These are phyloP conservation scores for Musa schizocarpa DNA, from an alignment of 176 grass and related monocot species.

Conservation along the genomic window DNA sequence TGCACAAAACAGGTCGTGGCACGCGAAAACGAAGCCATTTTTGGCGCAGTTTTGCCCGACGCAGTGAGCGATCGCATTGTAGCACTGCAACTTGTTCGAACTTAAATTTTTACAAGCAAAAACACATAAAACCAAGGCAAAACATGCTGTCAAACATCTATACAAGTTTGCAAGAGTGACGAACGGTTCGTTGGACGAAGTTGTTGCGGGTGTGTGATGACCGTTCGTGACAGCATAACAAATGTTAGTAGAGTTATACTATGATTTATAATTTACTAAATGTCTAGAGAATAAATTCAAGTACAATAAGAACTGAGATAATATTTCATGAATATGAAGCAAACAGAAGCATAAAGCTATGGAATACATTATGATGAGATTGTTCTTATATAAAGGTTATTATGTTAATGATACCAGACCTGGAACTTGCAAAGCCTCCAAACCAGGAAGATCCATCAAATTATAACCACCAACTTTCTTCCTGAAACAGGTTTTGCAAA, in stretches of 20 bases:
- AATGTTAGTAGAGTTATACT: not conserved
- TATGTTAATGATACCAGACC: slow-evolving; percentile 38
- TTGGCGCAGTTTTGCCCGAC: no score
- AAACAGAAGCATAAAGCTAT: no score
- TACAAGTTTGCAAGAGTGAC: no score
- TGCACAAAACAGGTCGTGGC: no score
- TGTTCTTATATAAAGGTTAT: not conserved
- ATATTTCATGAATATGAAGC: not conserved
- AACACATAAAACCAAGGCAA: no score
- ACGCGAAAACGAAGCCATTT: no score
- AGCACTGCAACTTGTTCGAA: no score
- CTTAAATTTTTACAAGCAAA: no score
- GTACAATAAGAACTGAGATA: not conserved
- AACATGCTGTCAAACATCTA: no score
- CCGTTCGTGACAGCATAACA: not conserved
- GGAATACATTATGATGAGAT: not conserved
- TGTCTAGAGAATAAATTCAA: not conserved
- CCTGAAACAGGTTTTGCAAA: slow-evolving; percentile 22
- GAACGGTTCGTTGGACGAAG: no score
- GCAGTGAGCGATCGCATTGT: no score
- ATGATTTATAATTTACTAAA: not conserved
- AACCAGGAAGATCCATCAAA: slow-evolving; percentile 78
- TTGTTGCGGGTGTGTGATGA: no score
- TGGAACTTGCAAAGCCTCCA: slow-evolving; percentile 89
- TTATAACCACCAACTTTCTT: slow-evolving; percentile 93